A percentile compares a stretch with the other conserved stretches of the same genome.
Evolutionary conservation across 2,329 filamentous ascomycete species (phyloP).

Genomic region (Aureobasidium pullulans): DNA sequence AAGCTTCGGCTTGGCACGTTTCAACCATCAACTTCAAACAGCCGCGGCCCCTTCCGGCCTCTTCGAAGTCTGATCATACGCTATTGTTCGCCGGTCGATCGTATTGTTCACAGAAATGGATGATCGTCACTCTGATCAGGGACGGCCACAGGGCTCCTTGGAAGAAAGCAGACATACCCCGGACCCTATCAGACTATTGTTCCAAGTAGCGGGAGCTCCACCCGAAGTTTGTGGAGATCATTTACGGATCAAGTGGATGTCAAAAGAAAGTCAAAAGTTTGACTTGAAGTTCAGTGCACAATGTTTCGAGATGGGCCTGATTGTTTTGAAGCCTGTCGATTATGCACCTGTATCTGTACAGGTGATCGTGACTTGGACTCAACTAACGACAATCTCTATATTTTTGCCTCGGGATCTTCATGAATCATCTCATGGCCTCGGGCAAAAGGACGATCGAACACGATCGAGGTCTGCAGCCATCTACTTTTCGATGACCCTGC

Average conservation of each 20-base stretch:
- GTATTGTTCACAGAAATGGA: not conserved
- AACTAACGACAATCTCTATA: not conserved
- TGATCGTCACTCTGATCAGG: not conserved
- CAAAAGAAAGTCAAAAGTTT: not conserved
- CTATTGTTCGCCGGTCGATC: conserved; percentile 3
- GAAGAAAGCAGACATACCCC: not conserved
- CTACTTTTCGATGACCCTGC: not conserved
- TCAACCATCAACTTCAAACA: conserved; percentile 6
- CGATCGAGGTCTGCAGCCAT: not conserved
- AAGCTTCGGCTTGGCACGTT: conserved; percentile 5
- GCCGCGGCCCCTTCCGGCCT: not conserved
- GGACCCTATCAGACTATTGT: not conserved
- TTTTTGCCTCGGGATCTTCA: not conserved
- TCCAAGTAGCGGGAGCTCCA: not conserved
- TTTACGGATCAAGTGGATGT: not conserved
- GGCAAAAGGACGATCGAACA: not conserved
- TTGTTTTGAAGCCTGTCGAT: not conserved
- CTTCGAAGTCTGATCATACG: not conserved
- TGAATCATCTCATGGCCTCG: not conserved
- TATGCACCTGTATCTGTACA: not conserved
- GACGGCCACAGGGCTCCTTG: not conserved
- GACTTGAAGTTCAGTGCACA: not conserved
- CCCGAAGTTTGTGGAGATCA: not conserved
- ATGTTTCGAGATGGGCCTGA: conserved; percentile 1
- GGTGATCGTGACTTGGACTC: not conserved